phyloP scores from a whole-genome alignment of 352 stramenopile genomes.

The Globisporangium spiculum region DNA sequence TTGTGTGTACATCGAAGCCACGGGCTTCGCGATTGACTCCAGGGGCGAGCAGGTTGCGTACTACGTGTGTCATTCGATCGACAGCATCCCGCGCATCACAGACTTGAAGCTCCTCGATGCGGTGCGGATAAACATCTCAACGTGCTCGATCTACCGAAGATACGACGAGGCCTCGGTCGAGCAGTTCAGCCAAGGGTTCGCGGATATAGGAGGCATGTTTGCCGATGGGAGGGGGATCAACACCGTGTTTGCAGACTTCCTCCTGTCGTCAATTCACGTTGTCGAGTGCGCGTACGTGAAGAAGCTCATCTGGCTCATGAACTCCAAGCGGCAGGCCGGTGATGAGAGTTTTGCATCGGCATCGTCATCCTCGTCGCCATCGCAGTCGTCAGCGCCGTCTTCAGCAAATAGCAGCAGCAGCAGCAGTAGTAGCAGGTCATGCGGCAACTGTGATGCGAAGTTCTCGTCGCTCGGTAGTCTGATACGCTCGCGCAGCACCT shows the following conservation, averaged over 20 bases:
- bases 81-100: conserved; percentile 17
- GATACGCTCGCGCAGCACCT: background rate
- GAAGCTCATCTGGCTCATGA: conserved; percentile 10
- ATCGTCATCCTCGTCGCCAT: background rate
- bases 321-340: background rate
- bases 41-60: conserved; percentile 31
- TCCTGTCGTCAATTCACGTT: background rate
- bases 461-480: background rate
- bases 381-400: background rate
- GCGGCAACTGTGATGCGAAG: background rate
- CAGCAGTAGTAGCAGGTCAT: background rate
- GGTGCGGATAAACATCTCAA: conserved; percentile 14
- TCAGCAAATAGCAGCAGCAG: too few species aligned
- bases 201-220: background rate
- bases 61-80: conserved; percentile 15
- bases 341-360: background rate
- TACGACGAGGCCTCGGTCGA: conserved; percentile 7
- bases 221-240: background rate
- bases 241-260: background rate
- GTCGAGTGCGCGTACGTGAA: conserved; percentile 11
- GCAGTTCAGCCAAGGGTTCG: conserved; percentile 2
- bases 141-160: background rate
- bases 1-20: conserved; percentile 50
- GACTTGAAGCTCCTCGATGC: conserved; percentile 9
- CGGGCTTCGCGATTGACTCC: conserved; percentile 31